Conservation (phyloP, 805 yeast species). For the Isabelozyma rhagii region DNA sequence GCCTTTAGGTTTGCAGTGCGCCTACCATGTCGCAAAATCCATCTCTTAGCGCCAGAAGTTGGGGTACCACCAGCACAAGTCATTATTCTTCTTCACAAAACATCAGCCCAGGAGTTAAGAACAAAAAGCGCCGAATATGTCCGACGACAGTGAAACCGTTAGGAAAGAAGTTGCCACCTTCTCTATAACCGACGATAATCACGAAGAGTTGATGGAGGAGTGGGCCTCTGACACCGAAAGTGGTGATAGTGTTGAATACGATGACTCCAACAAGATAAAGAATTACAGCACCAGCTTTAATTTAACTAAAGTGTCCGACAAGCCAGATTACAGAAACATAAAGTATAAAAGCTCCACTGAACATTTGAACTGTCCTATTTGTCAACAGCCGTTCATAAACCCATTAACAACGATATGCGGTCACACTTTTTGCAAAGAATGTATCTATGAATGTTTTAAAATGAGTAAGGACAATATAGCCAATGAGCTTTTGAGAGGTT, state of each 20-base stretch:
- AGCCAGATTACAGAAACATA: constrained; percentile 28
- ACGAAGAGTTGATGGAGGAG: background rate
- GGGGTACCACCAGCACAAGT: background rate
- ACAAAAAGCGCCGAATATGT: background rate
- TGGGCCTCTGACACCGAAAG: background rate
- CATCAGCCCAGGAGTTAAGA: background rate
- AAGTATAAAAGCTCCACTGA: constrained; percentile 29
- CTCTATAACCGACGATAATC: background rate
- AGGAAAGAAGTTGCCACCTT: background rate
- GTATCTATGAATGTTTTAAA: constrained; percentile 47
- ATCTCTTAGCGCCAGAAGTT: background rate
- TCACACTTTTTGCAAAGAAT: constrained; percentile 61
- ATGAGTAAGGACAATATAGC: constrained; percentile 20
- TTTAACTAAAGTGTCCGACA: constrained; percentile 6
- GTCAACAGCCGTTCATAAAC: constrained; percentile 58
- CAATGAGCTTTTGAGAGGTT: constrained; percentile 12
- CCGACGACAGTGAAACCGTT: background rate
- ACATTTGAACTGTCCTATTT: constrained; percentile 54
- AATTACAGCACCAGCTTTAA: constrained; percentile 13
- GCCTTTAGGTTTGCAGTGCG: too few species aligned
- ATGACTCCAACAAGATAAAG: constrained; percentile 2
- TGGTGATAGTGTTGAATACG: background rate
- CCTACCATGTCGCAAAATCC: background rate
- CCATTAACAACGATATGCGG: constrained; percentile 67
- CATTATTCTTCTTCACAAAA: background rate